Conservation (phyloP, 2,329 filamentous ascomycete species). For the Madurella fahalii region DNA sequence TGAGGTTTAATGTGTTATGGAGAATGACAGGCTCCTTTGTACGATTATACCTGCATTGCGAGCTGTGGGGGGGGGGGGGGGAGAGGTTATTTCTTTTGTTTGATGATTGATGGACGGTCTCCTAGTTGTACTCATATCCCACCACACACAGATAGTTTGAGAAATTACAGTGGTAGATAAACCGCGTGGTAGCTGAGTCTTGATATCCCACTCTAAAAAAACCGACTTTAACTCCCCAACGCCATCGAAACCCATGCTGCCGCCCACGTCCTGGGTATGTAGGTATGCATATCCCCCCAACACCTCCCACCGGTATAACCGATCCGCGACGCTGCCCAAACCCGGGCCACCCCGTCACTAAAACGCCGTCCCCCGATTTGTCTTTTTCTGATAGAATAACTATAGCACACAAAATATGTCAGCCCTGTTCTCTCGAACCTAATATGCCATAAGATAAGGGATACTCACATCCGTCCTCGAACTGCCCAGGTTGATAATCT, state of each 20-base stretch:
- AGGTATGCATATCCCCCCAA: background rate
- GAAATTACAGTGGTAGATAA: background rate
- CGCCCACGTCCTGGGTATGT: background rate
- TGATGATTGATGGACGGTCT: conserved; percentile 9
- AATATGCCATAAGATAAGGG: background rate
- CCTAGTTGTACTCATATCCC: background rate
- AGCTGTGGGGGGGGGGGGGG: background rate
- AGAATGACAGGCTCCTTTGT: conserved; percentile 10
- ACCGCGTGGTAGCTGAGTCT: background rate
- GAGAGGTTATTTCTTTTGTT: conserved; percentile 7
- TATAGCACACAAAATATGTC: conserved; percentile 30
- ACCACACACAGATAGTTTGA: background rate
- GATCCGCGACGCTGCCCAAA: conserved; percentile 35
- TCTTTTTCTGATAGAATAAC: conserved; percentile 65
- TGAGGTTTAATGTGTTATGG: background rate
- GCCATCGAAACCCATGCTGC: background rate
- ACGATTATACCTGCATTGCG: conserved; percentile 2
- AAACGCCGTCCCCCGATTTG: conserved; percentile 51
- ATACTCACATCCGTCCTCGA: conserved; percentile 80
- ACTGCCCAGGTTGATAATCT: conserved; percentile 98
- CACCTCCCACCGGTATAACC: background rate
- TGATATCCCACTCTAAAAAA: background rate
- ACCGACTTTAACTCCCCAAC: conserved; percentile 4
- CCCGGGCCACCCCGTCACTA: conserved; percentile 49
- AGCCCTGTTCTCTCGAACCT: conserved; percentile 22